A percentile compares a stretch with the other conserved stretches of the same genome.
These are phyloP conservation scores for Arctostaphylos glauca DNA, from an alignment of 148 eudicot species.

Conservation along the genomic window DNA sequence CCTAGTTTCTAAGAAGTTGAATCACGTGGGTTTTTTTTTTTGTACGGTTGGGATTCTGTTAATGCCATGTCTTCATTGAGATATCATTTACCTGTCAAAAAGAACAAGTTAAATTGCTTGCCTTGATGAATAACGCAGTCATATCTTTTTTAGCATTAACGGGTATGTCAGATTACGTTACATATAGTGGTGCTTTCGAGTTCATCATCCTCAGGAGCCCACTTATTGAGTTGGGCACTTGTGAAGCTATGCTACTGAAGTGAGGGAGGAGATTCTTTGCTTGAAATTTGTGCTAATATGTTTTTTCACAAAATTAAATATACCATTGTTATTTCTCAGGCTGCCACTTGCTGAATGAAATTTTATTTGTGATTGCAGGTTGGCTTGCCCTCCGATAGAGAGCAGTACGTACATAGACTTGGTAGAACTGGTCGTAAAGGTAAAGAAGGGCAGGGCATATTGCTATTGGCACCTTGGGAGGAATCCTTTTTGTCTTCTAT, in stretches of 20 bases:
- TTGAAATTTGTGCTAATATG: background rate
- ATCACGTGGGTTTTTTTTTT: background rate
- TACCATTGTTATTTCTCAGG: background rate
- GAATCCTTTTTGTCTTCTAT: slow-evolving; percentile 67
- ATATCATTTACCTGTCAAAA: background rate
- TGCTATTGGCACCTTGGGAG: slow-evolving; percentile 88
- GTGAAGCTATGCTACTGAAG: background rate
- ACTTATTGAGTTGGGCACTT: background rate
- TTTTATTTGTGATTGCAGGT: slow-evolving; percentile 39
- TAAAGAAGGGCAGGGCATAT: slow-evolving; percentile 89
- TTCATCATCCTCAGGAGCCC: background rate
- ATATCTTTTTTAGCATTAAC: background rate
- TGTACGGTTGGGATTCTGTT: background rate
- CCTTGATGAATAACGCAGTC: background rate
- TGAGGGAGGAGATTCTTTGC: background rate
- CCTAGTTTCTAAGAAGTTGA: background rate
- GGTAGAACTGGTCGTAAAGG: slow-evolving; percentile 99
- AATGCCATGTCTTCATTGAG: background rate
- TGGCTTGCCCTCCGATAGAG: slow-evolving; percentile 83
- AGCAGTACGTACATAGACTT: slow-evolving; percentile 92
- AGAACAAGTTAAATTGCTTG: no score
- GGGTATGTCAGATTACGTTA: background rate
- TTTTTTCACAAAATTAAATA: background rate
- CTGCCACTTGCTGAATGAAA: slow-evolving; percentile 4
- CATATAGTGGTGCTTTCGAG: background rate